Evolutionary conservation across 2,329 filamentous ascomycete species (phyloP), one percentile per base, ranked within the genome.

Genomic region (Calonectria honghensis): DNA sequence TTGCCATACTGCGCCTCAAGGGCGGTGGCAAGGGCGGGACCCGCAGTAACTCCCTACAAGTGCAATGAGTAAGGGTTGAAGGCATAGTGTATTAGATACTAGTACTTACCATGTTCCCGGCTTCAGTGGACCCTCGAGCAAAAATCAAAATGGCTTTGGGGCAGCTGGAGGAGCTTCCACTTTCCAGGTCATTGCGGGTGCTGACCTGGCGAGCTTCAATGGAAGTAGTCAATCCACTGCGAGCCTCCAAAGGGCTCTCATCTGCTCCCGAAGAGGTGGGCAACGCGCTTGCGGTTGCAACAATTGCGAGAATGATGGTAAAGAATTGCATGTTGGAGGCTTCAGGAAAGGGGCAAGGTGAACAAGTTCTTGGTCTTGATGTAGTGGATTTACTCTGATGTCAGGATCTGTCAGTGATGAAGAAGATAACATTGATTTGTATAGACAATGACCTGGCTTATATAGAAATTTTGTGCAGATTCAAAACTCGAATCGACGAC

Each of bases 131-230:
- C 59, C 79, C 84, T 20, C 84, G 82, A 52, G 84, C 84, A 73
- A 80, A 85, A 77, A 85, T 83, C 77, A 85, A 80, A 75, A 85
- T 85, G 51, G 80, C 82, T 6, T 66, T 74, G 7, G 84, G 84
- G 78, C 84, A 86, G 69, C 73, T 77, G n/a, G 79, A 74, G 29
- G 74, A 74, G 74, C 68, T 77, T 52, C 81, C 81, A 3, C 54
- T 63, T 51, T 81, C 76, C 39, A 83, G 79, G 35, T 83, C 82
- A 37, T 77, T 79, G 32, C 76, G 75, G 31, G 77, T 78, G 14
- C 57, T 61, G 32, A 20, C 10, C 35, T 61, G 57, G n/a, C 57
- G 57, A 39, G 57, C 32, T 37, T 61, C 57, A 27, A 61, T 16
- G 11, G 32, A 24, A 27, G 57, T 24, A 27, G 57, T 24, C 57